Percentiles rank a stretch among this genome's conserved stretches.
Conservation (phyloP, 2,329 filamentous ascomycete species). For the Blastomyces percursus region DNA sequence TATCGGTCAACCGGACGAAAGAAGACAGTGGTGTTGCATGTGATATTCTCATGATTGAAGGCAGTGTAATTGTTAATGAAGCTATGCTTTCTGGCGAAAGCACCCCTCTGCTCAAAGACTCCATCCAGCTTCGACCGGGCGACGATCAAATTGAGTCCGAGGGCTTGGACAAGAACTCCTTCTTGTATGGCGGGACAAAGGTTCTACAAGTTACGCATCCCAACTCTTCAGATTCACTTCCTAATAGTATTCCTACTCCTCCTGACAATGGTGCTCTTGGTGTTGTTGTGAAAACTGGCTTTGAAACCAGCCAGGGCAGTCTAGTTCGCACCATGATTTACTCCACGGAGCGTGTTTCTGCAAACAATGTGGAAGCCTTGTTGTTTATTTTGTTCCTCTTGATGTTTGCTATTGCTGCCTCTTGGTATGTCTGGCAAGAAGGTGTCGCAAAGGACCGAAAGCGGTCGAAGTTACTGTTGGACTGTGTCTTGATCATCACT, state of each 20-base stretch:
- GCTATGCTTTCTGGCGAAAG: conserved; percentile 98
- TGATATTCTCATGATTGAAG: conserved; percentile 91
- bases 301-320: conserved; percentile 96
- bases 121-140: conserved; percentile 74
- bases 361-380: conserved; percentile 92
- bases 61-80: conserved; percentile 95
- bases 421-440: conserved; percentile 98
- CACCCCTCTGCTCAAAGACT: conserved; percentile 93
- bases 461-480: conserved; percentile 89
- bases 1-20: conserved; percentile 85
- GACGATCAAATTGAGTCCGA: conserved; percentile 76
- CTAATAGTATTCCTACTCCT: conserved; percentile 63
- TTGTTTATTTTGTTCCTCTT: conserved; percentile 95
- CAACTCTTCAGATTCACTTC: conserved; percentile 48
- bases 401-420: conserved; percentile 90
- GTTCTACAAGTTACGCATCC: conserved; percentile 90
- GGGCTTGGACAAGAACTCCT: conserved; percentile 90
- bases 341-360: conserved; percentile 96
- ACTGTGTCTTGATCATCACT: conserved; percentile 95
- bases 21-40: conserved; percentile 95
- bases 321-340: conserved; percentile 99
- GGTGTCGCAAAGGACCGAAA: conserved; percentile 91
- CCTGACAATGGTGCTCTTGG: conserved; percentile 92
- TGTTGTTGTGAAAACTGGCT: conserved; percentile 91
- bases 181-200: conserved; percentile 95